Base-by-base conservation (phyloP, 225 moss, liverwort and hornwort genomes). In the Physcomitrellopsis africana region DNA sequence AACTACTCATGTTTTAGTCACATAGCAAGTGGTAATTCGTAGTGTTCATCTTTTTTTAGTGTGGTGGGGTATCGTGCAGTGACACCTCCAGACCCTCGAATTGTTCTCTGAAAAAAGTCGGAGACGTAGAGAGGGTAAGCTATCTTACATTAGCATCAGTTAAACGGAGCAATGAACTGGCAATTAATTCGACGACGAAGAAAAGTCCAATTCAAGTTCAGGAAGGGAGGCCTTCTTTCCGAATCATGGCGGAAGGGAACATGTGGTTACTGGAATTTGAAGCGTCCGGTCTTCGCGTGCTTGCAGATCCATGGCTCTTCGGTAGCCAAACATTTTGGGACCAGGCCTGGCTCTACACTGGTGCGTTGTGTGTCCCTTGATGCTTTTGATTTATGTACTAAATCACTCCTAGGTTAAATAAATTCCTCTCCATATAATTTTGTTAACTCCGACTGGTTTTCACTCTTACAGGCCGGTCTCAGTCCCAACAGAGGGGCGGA, bases 211-310 rank as follows among this genome's bases (percentile, higher is more conserved):
- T 7, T 26, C 63, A 72, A 18, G 14, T 5, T 27, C 58, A 63
- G 51, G 72, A 68, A 51, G 52, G 1, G 53, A 71, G 70, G n/a
- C 70, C 63, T 75, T 77, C 83, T 26, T 83, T 83, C 63, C 81
- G 75, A 58, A 81, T 83, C 63, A 83, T 86, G 86, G 86, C 86
- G 2, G 83, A 86, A 68, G 86, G 86, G 7, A 86, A 86, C 78
- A 86, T 86, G 86, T 86, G 86, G 86, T 16, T 86, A 54, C 63
- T 87, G 51, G 86, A 87, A 0, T 79, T 87, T 7, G 69, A 72
- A 73, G 79, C 84, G 0, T 87, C 86, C 32, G 79, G 79, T 10
- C 64, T 84, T 57, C 84, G 81, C 24, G 81, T 84, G 69, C 79
- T 87, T 46, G 81, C 83, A 17, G 84, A 87, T 81, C 84, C 86